Evolutionary conservation across 2,329 filamentous ascomycete genomes (phyloP).

Genomic region (Colletotrichum musicola): DNA sequence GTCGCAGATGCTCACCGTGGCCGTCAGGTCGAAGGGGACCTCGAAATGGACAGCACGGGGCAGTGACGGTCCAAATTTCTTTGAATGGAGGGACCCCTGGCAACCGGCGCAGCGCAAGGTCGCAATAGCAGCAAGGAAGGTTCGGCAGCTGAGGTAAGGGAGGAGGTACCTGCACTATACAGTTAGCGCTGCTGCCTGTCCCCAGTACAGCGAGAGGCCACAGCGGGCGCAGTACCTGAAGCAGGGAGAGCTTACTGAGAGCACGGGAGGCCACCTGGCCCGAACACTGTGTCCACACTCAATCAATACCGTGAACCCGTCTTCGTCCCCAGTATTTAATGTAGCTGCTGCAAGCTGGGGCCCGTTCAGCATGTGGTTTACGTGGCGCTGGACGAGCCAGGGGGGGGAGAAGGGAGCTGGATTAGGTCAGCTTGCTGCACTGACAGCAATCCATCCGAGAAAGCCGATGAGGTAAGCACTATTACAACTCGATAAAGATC

Average conservation of each 20-base stretch:
- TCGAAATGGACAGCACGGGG: conserved; percentile 35
- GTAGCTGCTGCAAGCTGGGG: conserved; percentile 29
- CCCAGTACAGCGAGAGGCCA: not conserved
- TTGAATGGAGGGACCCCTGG: conserved; percentile 35
- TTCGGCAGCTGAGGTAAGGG: not conserved
- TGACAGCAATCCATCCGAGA: too few species aligned
- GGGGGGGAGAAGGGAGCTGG: not conserved
- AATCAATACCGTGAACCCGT: not conserved
- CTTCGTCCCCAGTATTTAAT: conserved; percentile 3
- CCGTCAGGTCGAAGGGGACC: conserved; percentile 19
- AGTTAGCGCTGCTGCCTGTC: not conserved
- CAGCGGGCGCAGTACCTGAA: not conserved
- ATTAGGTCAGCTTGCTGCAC: conserved; percentile 6
- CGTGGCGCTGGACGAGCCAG: conserved; percentile 22
- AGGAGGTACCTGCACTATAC: not conserved
- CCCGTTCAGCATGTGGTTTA: conserved; percentile 28
- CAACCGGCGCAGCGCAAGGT: not conserved
- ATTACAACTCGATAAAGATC: not conserved
- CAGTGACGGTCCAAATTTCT: conserved; percentile 40
- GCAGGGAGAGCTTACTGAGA: not conserved
- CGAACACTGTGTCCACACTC: conserved; percentile 9
- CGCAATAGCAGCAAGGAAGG: not conserved
- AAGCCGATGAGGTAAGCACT: too few species aligned
- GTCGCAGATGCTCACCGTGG: not conserved
- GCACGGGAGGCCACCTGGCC: not conserved